phyloP scores from a whole-genome alignment of 768 basidiomycete genomes.

The Russula griseocarnosa region DNA sequence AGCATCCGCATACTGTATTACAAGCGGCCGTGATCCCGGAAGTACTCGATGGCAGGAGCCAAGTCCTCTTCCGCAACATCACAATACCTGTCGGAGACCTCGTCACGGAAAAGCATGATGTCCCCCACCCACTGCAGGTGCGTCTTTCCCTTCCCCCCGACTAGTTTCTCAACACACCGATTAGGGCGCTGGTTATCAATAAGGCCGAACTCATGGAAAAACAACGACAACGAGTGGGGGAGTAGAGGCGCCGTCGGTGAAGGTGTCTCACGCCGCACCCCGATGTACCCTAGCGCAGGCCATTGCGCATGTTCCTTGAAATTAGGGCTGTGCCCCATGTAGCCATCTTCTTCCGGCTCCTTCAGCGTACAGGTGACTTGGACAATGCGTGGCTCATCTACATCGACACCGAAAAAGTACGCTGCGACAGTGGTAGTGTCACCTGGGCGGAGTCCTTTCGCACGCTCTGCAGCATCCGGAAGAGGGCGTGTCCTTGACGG shows the following conservation, averaged over 20 bases:
- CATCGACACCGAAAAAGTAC: slow-evolving; percentile 24
- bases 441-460: slow-evolving; percentile 16
- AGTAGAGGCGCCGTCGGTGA: slow-evolving; percentile 15
- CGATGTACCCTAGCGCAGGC: slow-evolving; percentile 24
- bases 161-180: slow-evolving; percentile 22
- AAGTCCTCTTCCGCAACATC: slow-evolving; percentile 22
- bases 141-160: slow-evolving; percentile 12
- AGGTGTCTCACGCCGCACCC: slow-evolving; percentile 14
- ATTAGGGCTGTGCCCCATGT: slow-evolving; percentile 22
- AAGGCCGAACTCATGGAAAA: slow-evolving; percentile 25
- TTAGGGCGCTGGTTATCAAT: slow-evolving; percentile 19
- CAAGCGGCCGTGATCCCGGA: slow-evolving; percentile 24
- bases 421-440: slow-evolving; percentile 14
- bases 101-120: slow-evolving; percentile 25
- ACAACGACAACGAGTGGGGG: slow-evolving; percentile 13
- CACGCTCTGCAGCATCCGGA: slow-evolving; percentile 16
- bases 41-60: slow-evolving; percentile 21
- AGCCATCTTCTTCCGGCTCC: slow-evolving; percentile 20
- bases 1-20: slow-evolving; percentile 1
- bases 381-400: slow-evolving; percentile 16
- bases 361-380: slow-evolving; percentile 16
- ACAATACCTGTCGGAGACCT: slow-evolving; percentile 20
- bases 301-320: slow-evolving; percentile 25
- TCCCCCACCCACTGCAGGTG: slow-evolving; percentile 22
- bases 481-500: slow-evolving; percentile 20